Evolutionary conservation across 495 filamentous ascomycete genomes (phyloP), one percentile per base, ranked within the genome.

Genomic region (Cryomyces minteri): DNA sequence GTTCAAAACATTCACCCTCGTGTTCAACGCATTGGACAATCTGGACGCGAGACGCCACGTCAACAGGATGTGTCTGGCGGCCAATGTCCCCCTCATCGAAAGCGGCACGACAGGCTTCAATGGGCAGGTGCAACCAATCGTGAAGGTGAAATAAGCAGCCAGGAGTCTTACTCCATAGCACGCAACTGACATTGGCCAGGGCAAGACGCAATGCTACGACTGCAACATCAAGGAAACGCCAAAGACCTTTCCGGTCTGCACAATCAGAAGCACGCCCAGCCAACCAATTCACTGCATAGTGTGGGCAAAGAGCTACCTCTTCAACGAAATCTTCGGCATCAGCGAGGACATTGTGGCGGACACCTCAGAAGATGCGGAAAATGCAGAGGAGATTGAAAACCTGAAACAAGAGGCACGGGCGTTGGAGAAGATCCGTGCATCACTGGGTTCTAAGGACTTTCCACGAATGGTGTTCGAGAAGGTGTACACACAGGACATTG

Each of bases 201-300:
- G 83, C n/a, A 65, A 75, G 54, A 94, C 88, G 2, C 90, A 94
- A 52, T 99, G 90, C 63, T 99, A 99, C 54, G 90, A 99, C 53
- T 99, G 90, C 66, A 79, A 74, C 38, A 18, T 11, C 25, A 96
- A 96, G 57, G 81, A 85, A 48, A 74, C 80, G 5, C 90, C 88
- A 0, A 96, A 93, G 57, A 76, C 76, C 3, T 96, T 86, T 57
- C 85, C 90, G 5, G 84, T 99, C 18, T 99, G 90, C 62, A 99
- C 90, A 0, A 95, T 99, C 51, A 76, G 90, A 56, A 94, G 84
- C 55, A 96, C 84, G 1, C 90, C 90, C 0, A 84, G 78, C 45
- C 88, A 96, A 54, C 87, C 88, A 0, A 95, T 99, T 29, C 90
- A 99, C 60, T 96, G 90, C 65, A 99, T 99, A 40, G 88, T 96